phyloP scores from a whole-genome alignment of 352 stramenopile genomes.

The Phytophthora litchii region DNA sequence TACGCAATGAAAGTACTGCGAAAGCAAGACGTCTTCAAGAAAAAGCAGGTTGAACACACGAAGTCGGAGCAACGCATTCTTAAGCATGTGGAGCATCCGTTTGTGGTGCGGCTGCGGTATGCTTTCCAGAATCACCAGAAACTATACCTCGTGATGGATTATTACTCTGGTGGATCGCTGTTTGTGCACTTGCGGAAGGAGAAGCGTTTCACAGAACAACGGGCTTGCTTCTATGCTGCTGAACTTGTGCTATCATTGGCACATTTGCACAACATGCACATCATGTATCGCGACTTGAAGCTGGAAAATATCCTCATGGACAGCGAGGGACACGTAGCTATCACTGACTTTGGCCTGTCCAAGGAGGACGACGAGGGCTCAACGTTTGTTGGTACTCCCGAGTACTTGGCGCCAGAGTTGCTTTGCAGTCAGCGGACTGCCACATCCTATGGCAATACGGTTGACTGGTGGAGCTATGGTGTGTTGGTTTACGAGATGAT shows the following conservation, averaged over 20 bases:
- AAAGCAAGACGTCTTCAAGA: slow-evolving; percentile 87
- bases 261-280: slow-evolving; percentile 88
- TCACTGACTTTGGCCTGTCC: slow-evolving; percentile 89
- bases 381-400: slow-evolving; percentile 84
- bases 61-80: slow-evolving; percentile 90
- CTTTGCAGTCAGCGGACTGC: slow-evolving; percentile 72
- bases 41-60: slow-evolving; percentile 88
- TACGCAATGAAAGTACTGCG: slow-evolving; percentile 92
- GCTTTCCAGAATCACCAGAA: slow-evolving; percentile 91
- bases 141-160: slow-evolving; percentile 91
- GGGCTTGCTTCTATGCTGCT: slow-evolving; percentile 86
- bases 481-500: slow-evolving; percentile 92
- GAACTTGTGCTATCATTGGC: slow-evolving; percentile 83
- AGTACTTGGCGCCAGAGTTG: slow-evolving; percentile 86
- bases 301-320: slow-evolving; percentile 92
- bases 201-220: slow-evolving; percentile 68
- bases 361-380: slow-evolving; percentile 87
- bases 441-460: slow-evolving; percentile 83
- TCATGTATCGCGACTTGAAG: slow-evolving; percentile 92
- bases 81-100: slow-evolving; percentile 88
- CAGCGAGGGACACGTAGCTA: slow-evolving; percentile 78
- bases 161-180: slow-evolving; percentile 86
- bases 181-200: slow-evolving; percentile 87
- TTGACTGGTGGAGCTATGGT: slow-evolving; percentile 90
- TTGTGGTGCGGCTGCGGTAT: slow-evolving; percentile 88